Evolutionary conservation across 1,284 basidiomycete species (phyloP).

Genomic region (Boletellus deceptivus): DNA sequence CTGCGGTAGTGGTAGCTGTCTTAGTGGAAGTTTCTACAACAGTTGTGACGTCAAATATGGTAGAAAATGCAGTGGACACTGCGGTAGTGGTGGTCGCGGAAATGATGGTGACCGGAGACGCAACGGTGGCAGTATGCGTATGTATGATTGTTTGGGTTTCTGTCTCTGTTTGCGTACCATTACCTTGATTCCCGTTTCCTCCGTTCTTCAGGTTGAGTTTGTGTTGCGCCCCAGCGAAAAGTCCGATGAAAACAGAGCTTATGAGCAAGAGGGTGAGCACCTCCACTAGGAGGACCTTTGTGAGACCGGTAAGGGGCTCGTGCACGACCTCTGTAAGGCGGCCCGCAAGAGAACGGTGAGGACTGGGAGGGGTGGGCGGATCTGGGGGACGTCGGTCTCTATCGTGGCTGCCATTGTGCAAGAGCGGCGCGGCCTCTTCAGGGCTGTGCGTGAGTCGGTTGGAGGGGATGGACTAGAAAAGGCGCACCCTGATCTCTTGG

Average conservation of each 20-base stretch:
- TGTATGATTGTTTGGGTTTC: constrained; percentile 28
- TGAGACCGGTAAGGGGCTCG: constrained; percentile 80
- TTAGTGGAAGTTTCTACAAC: constrained; percentile 32
- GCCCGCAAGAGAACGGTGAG: constrained; percentile 41
- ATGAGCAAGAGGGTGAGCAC: constrained; percentile 79
- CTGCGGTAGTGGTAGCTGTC: constrained; percentile 37
- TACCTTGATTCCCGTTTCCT: constrained; percentile 33
- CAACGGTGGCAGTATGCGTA: constrained; percentile 24
- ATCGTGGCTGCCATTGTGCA: constrained; percentile 43
- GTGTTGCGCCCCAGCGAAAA: constrained; percentile 86
- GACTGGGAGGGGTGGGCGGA: constrained; percentile 17
- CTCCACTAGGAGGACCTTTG: constrained; percentile 77
- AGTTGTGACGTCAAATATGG: constrained; percentile 35
- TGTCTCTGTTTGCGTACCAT: constrained; percentile 38
- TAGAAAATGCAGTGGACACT: constrained; percentile 33
- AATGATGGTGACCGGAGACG: constrained; percentile 29
- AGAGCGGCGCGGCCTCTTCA: constrained; percentile 56
- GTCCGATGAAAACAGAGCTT: constrained; percentile 84
- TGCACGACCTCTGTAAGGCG: constrained; percentile 57
- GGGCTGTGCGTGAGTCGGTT: constrained; percentile 11
- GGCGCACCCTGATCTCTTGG: constrained; percentile 40
- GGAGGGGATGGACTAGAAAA: neutral
- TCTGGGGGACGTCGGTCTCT: constrained; percentile 34
- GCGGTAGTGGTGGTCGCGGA: constrained; percentile 37
- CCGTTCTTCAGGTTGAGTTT: constrained; percentile 58